Evolutionary conservation across 805 yeast species (phyloP).

Genomic region (Spencermartinsiella europaea): DNA sequence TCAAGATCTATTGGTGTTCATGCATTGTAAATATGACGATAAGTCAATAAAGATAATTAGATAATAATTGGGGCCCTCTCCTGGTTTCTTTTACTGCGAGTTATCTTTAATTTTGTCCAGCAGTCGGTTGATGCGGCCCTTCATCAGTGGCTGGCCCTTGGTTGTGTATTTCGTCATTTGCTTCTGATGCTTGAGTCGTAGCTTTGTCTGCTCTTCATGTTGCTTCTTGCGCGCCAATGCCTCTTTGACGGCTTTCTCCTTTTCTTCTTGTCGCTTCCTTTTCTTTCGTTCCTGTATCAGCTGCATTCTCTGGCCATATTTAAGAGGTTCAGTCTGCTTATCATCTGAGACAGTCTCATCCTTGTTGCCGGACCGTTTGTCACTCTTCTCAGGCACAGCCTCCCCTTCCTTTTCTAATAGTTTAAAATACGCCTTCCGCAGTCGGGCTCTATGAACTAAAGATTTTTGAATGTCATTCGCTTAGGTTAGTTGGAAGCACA

Average conservation of each 20-base stretch:
- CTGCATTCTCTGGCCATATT: constrained; percentile 32
- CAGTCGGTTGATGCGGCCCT: constrained; percentile 73
- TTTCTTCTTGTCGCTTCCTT: constrained; percentile 36
- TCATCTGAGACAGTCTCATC: constrained; percentile 14
- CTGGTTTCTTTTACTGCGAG: no score
- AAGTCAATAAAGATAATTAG: no score
- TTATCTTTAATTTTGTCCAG: constrained; percentile 56
- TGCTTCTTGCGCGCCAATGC: constrained; percentile 26
- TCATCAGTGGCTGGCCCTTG: constrained; percentile 87
- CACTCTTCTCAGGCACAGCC: constrained; percentile 40
- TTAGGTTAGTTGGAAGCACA: constrained; percentile 17
- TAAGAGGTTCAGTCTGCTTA: constrained; percentile 12
- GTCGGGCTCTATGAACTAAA: constrained; percentile 71
- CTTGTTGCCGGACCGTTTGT: constrained; percentile 10
- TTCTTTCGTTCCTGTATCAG: constrained; percentile 40
- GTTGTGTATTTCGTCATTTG: constrained; percentile 51
- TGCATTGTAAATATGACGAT: no score
- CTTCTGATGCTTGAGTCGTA: constrained; percentile 43
- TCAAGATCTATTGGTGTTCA: no score
- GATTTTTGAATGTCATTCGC: constrained; percentile 71
- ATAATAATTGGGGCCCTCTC: no score
- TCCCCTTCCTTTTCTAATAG: constrained; percentile 69
- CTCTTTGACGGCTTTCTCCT: constrained; percentile 38
- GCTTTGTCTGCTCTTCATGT: constrained; percentile 32
- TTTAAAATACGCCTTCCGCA: constrained; percentile 77